Evolutionary conservation across 257 asterid species (phyloP), one percentile per base, ranked within the genome.

Genomic region (Striga asiatica): DNA sequence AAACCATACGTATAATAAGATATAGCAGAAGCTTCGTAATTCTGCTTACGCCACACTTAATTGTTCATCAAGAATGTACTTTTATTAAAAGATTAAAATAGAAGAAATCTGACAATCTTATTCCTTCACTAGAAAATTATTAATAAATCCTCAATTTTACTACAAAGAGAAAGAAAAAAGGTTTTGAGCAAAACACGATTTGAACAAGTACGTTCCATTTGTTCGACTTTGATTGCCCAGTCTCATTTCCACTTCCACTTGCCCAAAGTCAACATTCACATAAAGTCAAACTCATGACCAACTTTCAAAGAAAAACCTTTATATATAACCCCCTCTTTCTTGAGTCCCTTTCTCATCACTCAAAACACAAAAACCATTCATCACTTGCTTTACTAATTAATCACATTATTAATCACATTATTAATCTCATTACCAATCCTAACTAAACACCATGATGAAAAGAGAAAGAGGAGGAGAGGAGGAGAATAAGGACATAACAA

Each of bases 391-490:
- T 29, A 2, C 45, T 12, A 12, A 12, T 13, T 2, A 16, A 38
- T 38, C 13, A 38, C 14, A 37, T 37, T 8, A 9, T 37, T 12
- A n/a, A n/a, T n/a, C n/a, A n/a, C n/a, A n/a, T n/a, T n/a, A n/a
- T n/a, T n/a, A n/a, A n/a, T n/a, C n/a, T n/a, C n/a, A n/a, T n/a
- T n/a, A n/a, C n/a, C 14, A 6, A 7, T 38, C 13, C 2, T 2
- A 11, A 2, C 10, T 9, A 35, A 2, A 38, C 12, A 12, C 22
- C 48, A 62, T 68, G 66, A 63, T 70, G 53, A 70, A 70, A 71
- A 70, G 71, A 54, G 38, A 21, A 2, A 70, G 75, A 64, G 67
- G 59, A 17, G 75, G 60, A 37, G 41, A 39, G 2, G 74, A 69
- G 12, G 54, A 64, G 0, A 42, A 42, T 8, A 43, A 43, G 20